These are phyloP conservation scores for Ganoderma meredithae DNA, from an alignment of 1,284 basidiomycete species.

Conservation along the genomic window DNA sequence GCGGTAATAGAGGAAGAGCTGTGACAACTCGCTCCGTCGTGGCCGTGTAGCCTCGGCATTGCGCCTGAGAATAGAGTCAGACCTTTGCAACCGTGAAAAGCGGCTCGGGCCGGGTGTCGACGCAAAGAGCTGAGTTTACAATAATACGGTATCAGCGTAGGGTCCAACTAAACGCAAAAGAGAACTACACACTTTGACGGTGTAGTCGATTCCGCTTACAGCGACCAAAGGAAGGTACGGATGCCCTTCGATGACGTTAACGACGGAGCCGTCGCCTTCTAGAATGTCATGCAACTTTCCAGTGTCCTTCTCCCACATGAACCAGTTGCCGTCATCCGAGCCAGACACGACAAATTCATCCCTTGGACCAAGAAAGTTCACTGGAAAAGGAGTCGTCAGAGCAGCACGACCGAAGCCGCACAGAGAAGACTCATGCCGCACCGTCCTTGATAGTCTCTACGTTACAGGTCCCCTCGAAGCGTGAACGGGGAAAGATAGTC, in stretches of 20 bases:
- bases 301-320: conserved; percentile 83
- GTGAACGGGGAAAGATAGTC: conserved; percentile 70
- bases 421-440: conserved; percentile 45
- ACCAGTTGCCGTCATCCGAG: conserved; percentile 88
- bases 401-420: conserved; percentile 7
- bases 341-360: conserved; percentile 89
- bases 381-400: conserved; percentile 47
- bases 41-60: conserved; percentile 50
- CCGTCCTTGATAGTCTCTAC: conserved; percentile 92
- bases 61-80: conserved; percentile 59
- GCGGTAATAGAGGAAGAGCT: conserved; percentile 46
- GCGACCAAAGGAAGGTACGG: conserved; percentile 84
- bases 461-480: conserved; percentile 82
- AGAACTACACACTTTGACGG: conserved; percentile 72
- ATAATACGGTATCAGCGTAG: conserved; percentile 8
- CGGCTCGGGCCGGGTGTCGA: conserved; percentile 55
- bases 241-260: conserved; percentile 90
- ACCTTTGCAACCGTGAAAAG: conserved; percentile 62
- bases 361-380: conserved; percentile 83
- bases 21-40: conserved; percentile 42
- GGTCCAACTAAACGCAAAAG: conserved; percentile 7
- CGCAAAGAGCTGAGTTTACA: conserved; percentile 66
- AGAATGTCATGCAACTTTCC: conserved; percentile 78
- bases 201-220: conserved; percentile 89
- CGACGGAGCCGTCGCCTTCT: conserved; percentile 83